These are phyloP conservation scores for Nothopassalora personata DNA, from an alignment of 2,329 filamentous ascomycete genomes.

Conservation along the genomic window DNA sequence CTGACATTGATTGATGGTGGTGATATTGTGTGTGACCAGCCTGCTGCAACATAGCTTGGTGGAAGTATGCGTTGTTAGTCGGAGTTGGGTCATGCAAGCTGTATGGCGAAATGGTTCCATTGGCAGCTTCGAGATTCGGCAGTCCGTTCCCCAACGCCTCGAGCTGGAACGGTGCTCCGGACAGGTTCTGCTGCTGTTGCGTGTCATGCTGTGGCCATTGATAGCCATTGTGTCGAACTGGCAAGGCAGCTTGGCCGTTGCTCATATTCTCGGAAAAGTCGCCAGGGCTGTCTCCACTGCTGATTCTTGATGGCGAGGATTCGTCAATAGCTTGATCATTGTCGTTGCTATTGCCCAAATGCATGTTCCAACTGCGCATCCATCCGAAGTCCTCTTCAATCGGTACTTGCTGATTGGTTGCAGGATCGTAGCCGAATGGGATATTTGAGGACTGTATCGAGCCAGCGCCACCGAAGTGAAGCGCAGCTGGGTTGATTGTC, in stretches of 20 bases:
- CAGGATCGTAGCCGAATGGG: conserved; percentile 42
- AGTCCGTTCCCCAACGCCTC: conserved; percentile 71
- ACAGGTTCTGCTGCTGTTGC: conserved; percentile 58
- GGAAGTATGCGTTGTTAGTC: conserved; percentile 67
- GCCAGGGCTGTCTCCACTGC: conserved; percentile 89
- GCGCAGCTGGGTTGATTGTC: conserved; percentile 60
- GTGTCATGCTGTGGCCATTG: conserved; percentile 63
- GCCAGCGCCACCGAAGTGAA: conserved; percentile 72
- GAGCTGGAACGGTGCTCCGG: conserved; percentile 63
- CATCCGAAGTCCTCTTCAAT: conserved; percentile 78
- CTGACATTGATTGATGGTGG: conserved; percentile 13
- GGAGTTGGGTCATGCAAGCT: conserved; percentile 65
- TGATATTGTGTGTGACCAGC: conserved; percentile 18
- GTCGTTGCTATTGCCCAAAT: conserved; percentile 54
- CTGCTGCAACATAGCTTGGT: conserved; percentile 59
- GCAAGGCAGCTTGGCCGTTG: conserved; percentile 53
- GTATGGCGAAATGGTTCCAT: conserved; percentile 71
- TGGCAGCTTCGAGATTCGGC: conserved; percentile 65
- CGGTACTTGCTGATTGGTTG: conserved; percentile 50
- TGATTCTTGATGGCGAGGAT: conserved; percentile 93
- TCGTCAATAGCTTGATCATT: conserved; percentile 82
- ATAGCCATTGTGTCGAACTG: conserved; percentile 23
- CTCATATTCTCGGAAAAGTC: conserved; percentile 88
- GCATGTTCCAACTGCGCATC: conserved; percentile 74
- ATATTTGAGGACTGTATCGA: conserved; percentile 20